Conservation (phyloP, 2,329 filamentous ascomycete species). For the Claviceps capensis region DNA sequence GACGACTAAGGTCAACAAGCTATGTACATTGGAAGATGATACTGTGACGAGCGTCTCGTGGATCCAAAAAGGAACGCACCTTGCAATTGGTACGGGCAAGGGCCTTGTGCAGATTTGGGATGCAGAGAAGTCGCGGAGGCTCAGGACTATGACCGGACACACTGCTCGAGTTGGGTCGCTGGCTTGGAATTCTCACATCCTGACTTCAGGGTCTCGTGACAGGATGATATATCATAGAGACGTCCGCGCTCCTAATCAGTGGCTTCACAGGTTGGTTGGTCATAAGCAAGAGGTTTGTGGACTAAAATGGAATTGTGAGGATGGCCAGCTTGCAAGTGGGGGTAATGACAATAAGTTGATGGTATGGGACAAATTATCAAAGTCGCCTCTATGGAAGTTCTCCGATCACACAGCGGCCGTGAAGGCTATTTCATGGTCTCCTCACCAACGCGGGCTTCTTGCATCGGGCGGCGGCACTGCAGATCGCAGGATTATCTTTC, state of each 20-base stretch:
- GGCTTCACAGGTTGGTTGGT: slow-evolving; percentile 71
- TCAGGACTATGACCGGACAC: slow-evolving; percentile 95
- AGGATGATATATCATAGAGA: slow-evolving; percentile 91
- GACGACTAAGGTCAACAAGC: slow-evolving; percentile 78
- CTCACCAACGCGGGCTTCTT: slow-evolving; percentile 86
- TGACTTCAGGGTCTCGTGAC: slow-evolving; percentile 89
- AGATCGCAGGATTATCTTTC: slow-evolving; percentile 93
- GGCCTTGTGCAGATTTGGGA: slow-evolving; percentile 97
- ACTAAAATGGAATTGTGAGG: slow-evolving; percentile 91
- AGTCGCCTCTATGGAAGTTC: slow-evolving; percentile 86
- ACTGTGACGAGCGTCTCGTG: slow-evolving; percentile 93
- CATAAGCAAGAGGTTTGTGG: slow-evolving; percentile 98
- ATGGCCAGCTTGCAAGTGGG: slow-evolving; percentile 85
- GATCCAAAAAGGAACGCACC: slow-evolving; percentile 94
- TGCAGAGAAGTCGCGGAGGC: slow-evolving; percentile 67
- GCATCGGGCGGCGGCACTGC: slow-evolving; percentile 92
- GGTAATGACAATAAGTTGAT: slow-evolving; percentile 98
- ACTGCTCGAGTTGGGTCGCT: slow-evolving; percentile 84
- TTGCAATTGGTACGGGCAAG: slow-evolving; percentile 89
- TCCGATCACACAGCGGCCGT: slow-evolving; percentile 91
- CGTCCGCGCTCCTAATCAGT: slow-evolving; percentile 84
- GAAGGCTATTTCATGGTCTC: slow-evolving; percentile 96
- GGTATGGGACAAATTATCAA: slow-evolving; percentile 95
- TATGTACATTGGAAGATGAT: slow-evolving; percentile 86
- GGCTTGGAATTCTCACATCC: slow-evolving; percentile 96